Evolutionary conservation across 1,284 basidiomycete genomes (phyloP).

Genomic region (Ceratobasidium sp.): DNA sequence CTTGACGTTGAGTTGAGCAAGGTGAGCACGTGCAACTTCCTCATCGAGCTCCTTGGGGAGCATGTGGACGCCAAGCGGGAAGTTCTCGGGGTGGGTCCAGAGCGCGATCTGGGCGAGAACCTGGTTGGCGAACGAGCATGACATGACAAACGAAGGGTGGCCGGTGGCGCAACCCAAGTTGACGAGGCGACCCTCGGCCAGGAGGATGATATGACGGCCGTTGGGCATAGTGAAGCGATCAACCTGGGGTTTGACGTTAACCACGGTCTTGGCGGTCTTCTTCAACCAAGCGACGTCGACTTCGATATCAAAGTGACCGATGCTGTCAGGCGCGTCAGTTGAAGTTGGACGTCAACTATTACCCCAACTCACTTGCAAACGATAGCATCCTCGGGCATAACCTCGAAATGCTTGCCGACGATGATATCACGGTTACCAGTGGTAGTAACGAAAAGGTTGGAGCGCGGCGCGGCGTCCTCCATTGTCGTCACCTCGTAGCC

Average conservation of each 20-base stretch:
- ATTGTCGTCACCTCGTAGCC: slow-evolving; percentile 99
- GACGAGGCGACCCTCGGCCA: slow-evolving; percentile 98
- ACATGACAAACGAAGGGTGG: slow-evolving; percentile 99
- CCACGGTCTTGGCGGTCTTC: slow-evolving; percentile 84
- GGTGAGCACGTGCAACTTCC: slow-evolving; percentile 97
- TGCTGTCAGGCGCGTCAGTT: slow-evolving; percentile 64
- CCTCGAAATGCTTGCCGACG: slow-evolving; percentile 90
- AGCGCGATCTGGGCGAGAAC: slow-evolving; percentile 98
- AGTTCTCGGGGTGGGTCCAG: slow-evolving; percentile 91
- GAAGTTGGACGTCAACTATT: slow-evolving; percentile 1
- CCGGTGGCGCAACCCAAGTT: slow-evolving; percentile 96
- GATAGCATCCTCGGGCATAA: slow-evolving; percentile 98
- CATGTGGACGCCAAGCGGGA: slow-evolving; percentile 95
- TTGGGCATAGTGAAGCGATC: slow-evolving; percentile 95
- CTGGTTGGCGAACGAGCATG: slow-evolving; percentile 99
- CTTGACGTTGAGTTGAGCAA: slow-evolving; percentile 92
- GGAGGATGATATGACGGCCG: slow-evolving; percentile 95
- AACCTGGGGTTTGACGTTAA: slow-evolving; percentile 99
- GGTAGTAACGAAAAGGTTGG: slow-evolving; percentile 97
- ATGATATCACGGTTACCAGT: slow-evolving; percentile 99
- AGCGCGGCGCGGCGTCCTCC: slow-evolving; percentile 92
- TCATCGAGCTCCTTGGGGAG: slow-evolving; percentile 98
- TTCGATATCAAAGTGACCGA: slow-evolving; percentile 99
- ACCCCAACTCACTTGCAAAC: slow-evolving; percentile 85
- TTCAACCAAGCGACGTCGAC: slow-evolving; percentile 99